phyloP scores from a whole-genome alignment of 768 basidiomycete genomes.

The Phaeotremella skinneri region DNA sequence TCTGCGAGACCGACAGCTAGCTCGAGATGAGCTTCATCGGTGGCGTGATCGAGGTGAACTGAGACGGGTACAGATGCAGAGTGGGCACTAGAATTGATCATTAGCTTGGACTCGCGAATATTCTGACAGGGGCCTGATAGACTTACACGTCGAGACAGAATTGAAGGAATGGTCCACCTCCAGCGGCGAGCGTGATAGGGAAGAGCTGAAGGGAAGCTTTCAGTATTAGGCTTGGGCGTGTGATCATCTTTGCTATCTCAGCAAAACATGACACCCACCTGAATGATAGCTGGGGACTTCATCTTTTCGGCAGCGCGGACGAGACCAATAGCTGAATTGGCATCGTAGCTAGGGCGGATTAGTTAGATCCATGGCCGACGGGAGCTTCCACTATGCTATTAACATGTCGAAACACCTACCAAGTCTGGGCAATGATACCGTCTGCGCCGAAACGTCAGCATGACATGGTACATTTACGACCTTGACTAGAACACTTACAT shows the following conservation, averaged over 20 bases:
- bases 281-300: slow-evolving; percentile 51
- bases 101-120: no score
- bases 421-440: slow-evolving; percentile 47
- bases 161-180: slow-evolving; percentile 45
- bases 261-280: slow-evolving; percentile 15
- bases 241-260: no score
- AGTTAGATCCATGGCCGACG: background rate
- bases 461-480: background rate
- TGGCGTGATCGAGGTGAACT: slow-evolving; percentile 52
- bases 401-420: slow-evolving; percentile 13
- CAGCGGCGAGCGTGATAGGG: slow-evolving; percentile 46
- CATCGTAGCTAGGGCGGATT: slow-evolving; percentile 41
- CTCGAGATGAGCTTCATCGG: slow-evolving; percentile 51
- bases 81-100: slow-evolving; percentile 41
- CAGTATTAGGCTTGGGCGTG: no score
- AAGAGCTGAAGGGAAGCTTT: slow-evolving; percentile 31
- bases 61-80: slow-evolving; percentile 51
- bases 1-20: slow-evolving; percentile 50
- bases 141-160: slow-evolving; percentile 46
- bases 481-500: slow-evolving; percentile 27
- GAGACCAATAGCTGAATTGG: slow-evolving; percentile 43
- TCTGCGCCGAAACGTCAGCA: slow-evolving; percentile 13
- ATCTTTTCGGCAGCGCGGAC: slow-evolving; percentile 50
- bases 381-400: no score
- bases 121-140: background rate